Evolutionary conservation across 2,329 filamentous ascomycete genomes (phyloP), one percentile per base, ranked within the genome.

Genomic region (Fusarium sp.): DNA sequence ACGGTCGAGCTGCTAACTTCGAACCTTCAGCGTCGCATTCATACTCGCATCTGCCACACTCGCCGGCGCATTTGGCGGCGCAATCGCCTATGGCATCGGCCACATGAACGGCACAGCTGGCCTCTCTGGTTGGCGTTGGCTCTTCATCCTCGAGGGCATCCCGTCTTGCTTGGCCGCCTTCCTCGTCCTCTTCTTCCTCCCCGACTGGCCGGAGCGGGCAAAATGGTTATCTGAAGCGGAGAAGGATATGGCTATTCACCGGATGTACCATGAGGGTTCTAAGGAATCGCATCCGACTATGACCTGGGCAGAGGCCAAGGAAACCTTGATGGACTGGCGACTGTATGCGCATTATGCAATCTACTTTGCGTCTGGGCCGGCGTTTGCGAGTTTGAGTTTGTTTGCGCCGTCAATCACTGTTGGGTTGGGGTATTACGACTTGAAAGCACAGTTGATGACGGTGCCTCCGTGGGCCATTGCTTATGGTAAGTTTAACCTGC

Each of bases 21-120:
- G 18, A 47, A 28, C 35, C 28, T 28, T 28, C 14, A 82, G 93
- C 9, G 90, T 94, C 5, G 91, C 91, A 6, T 90, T 93, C 68
- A 88, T 95, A 3, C 91, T 94, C 66, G 89, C 91, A 22, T 90
- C 87, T 22, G 90, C 92, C 3, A 92, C 93, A 0, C 84, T 94
- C 2, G 91, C 92, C 0, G 92, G 93, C 11, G 92, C 92, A 22
- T 94, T 90, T 73, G 92, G 92, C 14, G 93, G 93, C 6, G 86
- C 93, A 4, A 88, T 95, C 14, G 93, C 93, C 2, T 94, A 91
- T 69, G 92, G 86, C 2, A 91, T 94, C 69, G 91, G 91, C 0
- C 90, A 92, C 77, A 92, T 95, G 89, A 90, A 94, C 74, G 87
- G 88, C 12, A 81, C 88, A 3, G 81, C 83, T 1, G 91, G 91